Conservation (phyloP, 2,329 filamentous ascomycete genomes). For the Penicillium concentricum region DNA sequence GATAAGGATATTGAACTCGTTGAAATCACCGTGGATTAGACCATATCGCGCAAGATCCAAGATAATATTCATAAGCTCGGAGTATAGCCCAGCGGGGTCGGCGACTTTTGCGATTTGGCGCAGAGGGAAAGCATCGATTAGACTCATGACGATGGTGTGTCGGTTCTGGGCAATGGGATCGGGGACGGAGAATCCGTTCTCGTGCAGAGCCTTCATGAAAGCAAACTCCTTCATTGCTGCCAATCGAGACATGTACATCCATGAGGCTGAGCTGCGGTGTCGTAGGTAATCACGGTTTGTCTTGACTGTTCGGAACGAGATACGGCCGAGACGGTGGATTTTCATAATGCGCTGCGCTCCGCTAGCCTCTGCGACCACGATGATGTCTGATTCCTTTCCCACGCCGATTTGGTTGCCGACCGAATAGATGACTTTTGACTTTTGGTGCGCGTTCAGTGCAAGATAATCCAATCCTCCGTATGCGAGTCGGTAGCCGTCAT, state of each 20-base stretch:
- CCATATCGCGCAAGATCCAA: slow-evolving; percentile 80
- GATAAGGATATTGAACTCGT: slow-evolving; percentile 97
- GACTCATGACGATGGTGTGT: slow-evolving; percentile 93
- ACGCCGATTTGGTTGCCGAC: slow-evolving; percentile 94
- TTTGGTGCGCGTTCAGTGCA: slow-evolving; percentile 85
- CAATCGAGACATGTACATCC: slow-evolving; percentile 96
- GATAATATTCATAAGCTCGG: slow-evolving; percentile 85
- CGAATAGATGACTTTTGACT: slow-evolving; percentile 77
- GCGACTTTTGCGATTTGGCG: slow-evolving; percentile 83
- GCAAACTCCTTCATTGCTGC: slow-evolving; percentile 92
- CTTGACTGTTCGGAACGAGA: slow-evolving; percentile 96
- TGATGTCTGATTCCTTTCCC: slow-evolving; percentile 96
- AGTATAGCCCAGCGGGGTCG: slow-evolving; percentile 81
- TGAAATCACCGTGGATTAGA: slow-evolving; percentile 96
- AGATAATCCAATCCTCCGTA: slow-evolving; percentile 98
- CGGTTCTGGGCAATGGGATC: slow-evolving; percentile 84
- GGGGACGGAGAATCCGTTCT: slow-evolving; percentile 86
- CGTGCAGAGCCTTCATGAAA: slow-evolving; percentile 83
- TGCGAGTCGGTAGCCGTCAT: slow-evolving; percentile 94
- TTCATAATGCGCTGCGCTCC: slow-evolving; percentile 83
- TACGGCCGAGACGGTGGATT: slow-evolving; percentile 91
- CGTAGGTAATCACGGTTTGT: slow-evolving; percentile 93
- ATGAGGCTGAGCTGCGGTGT: slow-evolving; percentile 75
- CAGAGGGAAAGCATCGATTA: slow-evolving; percentile 88
- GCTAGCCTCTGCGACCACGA: slow-evolving; percentile 79